Conservation (phyloP, 2,329 filamentous ascomycete genomes). For the Fusarium mangiferae region DNA sequence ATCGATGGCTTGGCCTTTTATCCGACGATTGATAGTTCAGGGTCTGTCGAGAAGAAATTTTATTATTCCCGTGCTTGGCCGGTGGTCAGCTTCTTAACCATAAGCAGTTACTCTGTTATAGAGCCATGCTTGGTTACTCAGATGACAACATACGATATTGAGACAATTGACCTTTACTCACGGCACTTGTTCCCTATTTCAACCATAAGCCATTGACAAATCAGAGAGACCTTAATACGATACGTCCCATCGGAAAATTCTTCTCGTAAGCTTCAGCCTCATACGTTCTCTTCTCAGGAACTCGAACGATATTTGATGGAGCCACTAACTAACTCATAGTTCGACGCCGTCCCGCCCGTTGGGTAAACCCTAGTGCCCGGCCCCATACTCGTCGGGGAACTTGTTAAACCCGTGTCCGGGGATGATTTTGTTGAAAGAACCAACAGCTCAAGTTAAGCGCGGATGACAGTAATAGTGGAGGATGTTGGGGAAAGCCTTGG, state of each 20-base stretch:
- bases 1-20: background rate
- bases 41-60: background rate
- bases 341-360: background rate
- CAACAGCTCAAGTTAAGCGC: background rate
- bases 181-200: background rate
- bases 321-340: background rate
- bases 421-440: background rate
- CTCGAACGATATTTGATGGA: background rate
- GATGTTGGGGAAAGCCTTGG: background rate
- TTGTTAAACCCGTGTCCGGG: background rate
- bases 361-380: slow-evolving; percentile 4
- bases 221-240: background rate
- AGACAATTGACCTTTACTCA: background rate
- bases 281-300: background rate
- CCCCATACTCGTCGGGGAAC: background rate
- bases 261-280: background rate
- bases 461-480: background rate
- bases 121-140: background rate
- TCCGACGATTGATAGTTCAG: background rate
- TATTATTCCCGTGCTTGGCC: background rate
- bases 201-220: background rate
- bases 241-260: background rate
- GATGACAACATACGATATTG: background rate
- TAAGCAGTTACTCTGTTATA: background rate
- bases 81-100: background rate